A percentile compares a stretch with the other conserved stretches of the same genome.
These are phyloP conservation scores for Xylaria sp. DNA, from an alignment of 2,329 filamentous ascomycete genomes.

Conservation along the genomic window DNA sequence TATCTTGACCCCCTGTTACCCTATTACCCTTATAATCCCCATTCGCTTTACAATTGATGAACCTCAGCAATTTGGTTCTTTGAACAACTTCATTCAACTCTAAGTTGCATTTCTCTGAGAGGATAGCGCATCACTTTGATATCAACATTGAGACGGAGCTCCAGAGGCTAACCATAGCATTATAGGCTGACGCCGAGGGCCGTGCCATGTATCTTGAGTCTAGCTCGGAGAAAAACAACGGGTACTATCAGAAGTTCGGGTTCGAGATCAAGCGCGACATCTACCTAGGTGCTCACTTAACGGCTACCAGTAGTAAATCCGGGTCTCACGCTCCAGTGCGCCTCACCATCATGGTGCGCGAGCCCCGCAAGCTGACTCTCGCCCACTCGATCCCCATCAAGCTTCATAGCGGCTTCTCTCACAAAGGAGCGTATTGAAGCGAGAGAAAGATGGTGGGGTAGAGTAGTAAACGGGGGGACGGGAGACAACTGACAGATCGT, in stretches of 20 bases:
- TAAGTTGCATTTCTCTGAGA: neutral
- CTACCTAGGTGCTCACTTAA: constrained; percentile 56
- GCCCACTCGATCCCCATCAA: constrained; percentile 52
- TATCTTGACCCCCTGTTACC: constrained; percentile 14
- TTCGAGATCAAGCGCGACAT: constrained; percentile 75
- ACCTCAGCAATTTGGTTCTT: neutral
- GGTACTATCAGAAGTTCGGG: constrained; percentile 80
- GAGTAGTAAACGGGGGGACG: constrained; percentile 23
- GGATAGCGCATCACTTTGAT: neutral
- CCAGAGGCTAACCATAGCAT: constrained; percentile 8
- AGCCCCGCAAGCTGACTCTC: constrained; percentile 62
- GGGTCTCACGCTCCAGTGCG: constrained; percentile 61
- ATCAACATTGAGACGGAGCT: neutral
- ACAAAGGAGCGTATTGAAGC: constrained; percentile 34
- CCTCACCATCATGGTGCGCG: constrained; percentile 84
- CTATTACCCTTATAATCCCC: neutral
- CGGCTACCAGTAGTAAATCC: constrained; percentile 26
- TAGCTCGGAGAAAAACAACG: constrained; percentile 73
- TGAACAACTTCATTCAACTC: neutral
- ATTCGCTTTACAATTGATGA: neutral
- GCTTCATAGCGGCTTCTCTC: constrained; percentile 45
- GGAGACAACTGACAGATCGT: neutral
- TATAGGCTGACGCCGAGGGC: constrained; percentile 73
- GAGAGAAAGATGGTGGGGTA: constrained; percentile 15
- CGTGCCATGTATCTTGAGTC: constrained; percentile 82